These are phyloP conservation scores for Paecilomyces fulvus DNA, from an alignment of 2,329 filamentous ascomycete species.

Conservation along the genomic window DNA sequence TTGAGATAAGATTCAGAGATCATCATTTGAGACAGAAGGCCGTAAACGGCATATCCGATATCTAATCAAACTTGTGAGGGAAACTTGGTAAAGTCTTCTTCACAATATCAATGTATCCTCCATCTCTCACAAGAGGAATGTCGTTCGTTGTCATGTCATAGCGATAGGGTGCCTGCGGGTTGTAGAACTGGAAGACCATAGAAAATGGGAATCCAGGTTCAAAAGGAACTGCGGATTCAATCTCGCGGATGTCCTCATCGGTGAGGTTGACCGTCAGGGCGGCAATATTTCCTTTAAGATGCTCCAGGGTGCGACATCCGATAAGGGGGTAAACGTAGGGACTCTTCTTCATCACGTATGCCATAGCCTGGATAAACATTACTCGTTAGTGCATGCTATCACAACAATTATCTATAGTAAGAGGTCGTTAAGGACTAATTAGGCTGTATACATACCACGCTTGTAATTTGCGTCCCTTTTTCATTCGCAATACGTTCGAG, in stretches of 20 bases:
- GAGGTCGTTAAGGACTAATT: not conserved
- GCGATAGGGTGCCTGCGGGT: not conserved
- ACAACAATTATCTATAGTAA: not conserved
- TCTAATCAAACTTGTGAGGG: not conserved
- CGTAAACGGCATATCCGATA: not conserved
- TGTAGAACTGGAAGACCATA: not conserved
- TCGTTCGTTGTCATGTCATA: not conserved
- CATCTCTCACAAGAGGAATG: not conserved
- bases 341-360: constrained; percentile 45
- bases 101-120: not conserved
- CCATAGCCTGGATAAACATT: constrained; percentile 31
- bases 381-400: constrained; percentile 1
- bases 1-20: not conserved
- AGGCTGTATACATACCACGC: constrained; percentile 2
- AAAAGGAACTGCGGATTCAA: constrained; percentile 44
- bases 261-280: not conserved
- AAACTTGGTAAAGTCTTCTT: not conserved
- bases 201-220: constrained; percentile 45
- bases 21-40: not conserved
- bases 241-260: constrained; percentile 8
- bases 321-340: constrained; percentile 47
- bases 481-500: constrained; percentile 12
- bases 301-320: constrained; percentile 29
- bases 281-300: constrained; percentile 24
- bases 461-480: constrained; percentile 5